Base-by-base conservation (phyloP, 208 protist species). In the Leishmania amazonensis region DNA sequence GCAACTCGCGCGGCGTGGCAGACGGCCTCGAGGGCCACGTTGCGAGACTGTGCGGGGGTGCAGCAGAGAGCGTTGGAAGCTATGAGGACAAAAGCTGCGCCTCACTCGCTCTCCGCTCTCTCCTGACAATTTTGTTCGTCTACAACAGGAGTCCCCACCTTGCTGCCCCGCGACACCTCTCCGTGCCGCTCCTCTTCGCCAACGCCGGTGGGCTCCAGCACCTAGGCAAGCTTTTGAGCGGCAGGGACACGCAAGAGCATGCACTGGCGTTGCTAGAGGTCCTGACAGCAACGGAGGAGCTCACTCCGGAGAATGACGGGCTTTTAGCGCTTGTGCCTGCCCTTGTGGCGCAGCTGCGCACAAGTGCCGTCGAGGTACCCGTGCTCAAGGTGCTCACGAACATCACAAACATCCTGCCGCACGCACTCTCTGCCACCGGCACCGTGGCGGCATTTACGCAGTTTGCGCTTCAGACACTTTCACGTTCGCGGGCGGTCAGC, bases 301-400 rank as follows among this genome's bases (percentile, higher is more conserved):
- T 88, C 3, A 17, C 19, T 3, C 40, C 53, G 2, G 65, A 82
- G 57, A 24, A 21, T 31, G 74, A 1, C 21, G 28, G 75, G 0
- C 74, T 86, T 68, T 79, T 75, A 24, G 21, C 40, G 75, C 53
- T 82, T 15, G 74, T 86, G 17, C 78, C 83, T n/a, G 13, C 40
- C 8, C 83, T 86, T 3, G 67, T 86, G 53, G 19, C 54, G 1
- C 74, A 74, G n/a, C 40, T 85, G 24, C 3, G 38, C 24, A 21
- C 40, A 24, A 0, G 57, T 28, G 60, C 31, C 5, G 38, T 47
- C 0, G 9, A 40, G 5, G 42, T 72, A 6, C 28, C 79, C 19
- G 86, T 83, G n/a, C 78, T 96, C 49, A 89, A 91, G 67, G 88
- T 92, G 42, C 78, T 96, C 42, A 95, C 91, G 13, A 95, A 96